Evolutionary conservation across 345 rosid species (phyloP).

Genomic region (Salix suchowensis): DNA sequence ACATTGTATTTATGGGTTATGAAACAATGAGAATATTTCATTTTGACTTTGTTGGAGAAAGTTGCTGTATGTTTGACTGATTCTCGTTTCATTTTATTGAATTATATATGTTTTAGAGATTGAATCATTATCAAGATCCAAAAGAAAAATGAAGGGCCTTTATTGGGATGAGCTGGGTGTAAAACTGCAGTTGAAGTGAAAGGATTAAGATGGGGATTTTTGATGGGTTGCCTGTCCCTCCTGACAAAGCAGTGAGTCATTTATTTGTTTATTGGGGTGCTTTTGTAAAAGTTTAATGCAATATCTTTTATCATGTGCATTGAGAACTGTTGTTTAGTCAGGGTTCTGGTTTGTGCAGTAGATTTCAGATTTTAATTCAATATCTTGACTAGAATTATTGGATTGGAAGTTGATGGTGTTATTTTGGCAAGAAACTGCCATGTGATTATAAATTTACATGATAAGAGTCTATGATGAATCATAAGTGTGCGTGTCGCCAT

Average conservation of each 20-base stretch:
- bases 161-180: slow-evolving; percentile 11
- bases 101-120: background rate
- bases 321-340: background rate
- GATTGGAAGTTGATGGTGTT: background rate
- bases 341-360: background rate
- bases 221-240: slow-evolving; percentile 85
- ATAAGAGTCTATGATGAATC: background rate
- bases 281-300: background rate
- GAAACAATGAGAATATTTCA: background rate
- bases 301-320: background rate
- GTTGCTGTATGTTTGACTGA: background rate
- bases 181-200: slow-evolving; percentile 14
- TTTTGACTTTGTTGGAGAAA: background rate
- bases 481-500: background rate
- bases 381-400: background rate
- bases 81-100: background rate
- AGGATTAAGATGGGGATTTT: slow-evolving; percentile 64
- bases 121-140: background rate
- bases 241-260: slow-evolving; percentile 65
- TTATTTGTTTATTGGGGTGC: background rate
- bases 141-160: background rate
- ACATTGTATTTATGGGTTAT: background rate
- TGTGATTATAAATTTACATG: background rate
- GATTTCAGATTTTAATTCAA: background rate
- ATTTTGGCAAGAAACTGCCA: background rate